Evolutionary conservation across 106 monocot genomes (phyloP).

Genomic region (Cymbidium sinense): DNA sequence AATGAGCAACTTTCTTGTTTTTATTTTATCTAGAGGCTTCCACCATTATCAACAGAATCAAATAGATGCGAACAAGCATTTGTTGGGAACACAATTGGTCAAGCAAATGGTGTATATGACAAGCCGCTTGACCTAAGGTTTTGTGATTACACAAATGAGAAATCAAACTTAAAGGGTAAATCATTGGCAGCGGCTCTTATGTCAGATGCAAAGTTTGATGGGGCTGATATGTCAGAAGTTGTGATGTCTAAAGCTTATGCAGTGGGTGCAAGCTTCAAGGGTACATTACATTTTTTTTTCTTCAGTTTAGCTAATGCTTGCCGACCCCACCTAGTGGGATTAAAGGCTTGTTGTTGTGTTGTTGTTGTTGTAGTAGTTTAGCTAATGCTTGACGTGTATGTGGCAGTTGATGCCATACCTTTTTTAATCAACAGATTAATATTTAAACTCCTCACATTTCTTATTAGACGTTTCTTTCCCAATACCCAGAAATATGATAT

Average conservation of each 20-base stretch:
- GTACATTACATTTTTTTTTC: constrained; percentile 19
- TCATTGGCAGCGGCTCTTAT: constrained; percentile 84
- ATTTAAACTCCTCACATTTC: too few relatives aligned
- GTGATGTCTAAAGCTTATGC: constrained; percentile 98
- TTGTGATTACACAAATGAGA: constrained; percentile 82
- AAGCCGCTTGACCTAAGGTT: constrained; percentile 91
- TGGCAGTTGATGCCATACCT: too few relatives aligned
- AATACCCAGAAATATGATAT: too few relatives aligned
- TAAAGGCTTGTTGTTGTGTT: too few relatives aligned
- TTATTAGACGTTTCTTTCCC: too few relatives aligned
- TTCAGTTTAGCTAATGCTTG: too few relatives aligned
- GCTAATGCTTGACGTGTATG: too few relatives aligned
- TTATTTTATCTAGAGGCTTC: constrained; percentile 51
- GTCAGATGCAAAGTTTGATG: constrained; percentile 93
- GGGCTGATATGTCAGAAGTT: constrained; percentile 95
- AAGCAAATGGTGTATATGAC: constrained; percentile 98
- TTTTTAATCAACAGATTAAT: too few relatives aligned
- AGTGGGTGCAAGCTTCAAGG: constrained; percentile 92
- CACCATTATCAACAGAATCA: constrained; percentile 88
- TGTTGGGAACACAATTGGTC: constrained; percentile 96
- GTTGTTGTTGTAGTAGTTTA: too few relatives aligned
- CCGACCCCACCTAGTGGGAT: too few relatives aligned
- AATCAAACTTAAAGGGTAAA: constrained; percentile 87
- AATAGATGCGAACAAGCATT: constrained; percentile 84
- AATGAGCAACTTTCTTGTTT: background rate